Conservation (phyloP, 441 rosid species). For the Flueggea neowawraea region DNA sequence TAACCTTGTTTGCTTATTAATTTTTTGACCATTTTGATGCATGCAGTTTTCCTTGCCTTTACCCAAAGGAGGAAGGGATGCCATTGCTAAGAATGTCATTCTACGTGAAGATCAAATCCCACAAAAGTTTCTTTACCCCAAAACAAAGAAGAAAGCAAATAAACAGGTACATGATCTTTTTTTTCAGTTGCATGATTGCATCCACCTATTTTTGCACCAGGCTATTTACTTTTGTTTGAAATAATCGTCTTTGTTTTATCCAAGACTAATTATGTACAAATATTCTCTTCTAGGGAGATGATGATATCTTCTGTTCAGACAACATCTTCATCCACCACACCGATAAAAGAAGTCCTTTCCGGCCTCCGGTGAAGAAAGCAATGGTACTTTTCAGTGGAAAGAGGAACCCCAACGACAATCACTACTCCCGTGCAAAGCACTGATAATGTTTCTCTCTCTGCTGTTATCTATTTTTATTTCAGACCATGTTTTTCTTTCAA, state of each 20-base stretch:
- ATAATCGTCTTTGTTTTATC: not conserved
- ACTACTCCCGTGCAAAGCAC: constrained; percentile 67
- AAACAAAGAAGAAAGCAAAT: constrained; percentile 68
- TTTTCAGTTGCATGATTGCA: not conserved
- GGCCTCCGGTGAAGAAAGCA: constrained; percentile 86
- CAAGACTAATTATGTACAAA: not conserved
- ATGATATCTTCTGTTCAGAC: constrained; percentile 46
- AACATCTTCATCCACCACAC: constrained; percentile 60
- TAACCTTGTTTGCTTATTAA: not conserved
- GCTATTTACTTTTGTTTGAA: not conserved
- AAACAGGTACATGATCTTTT: constrained; percentile 47
- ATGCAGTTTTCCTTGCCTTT: constrained; percentile 78
- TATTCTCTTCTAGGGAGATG: constrained; percentile 42
- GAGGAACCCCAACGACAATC: constrained; percentile 97
- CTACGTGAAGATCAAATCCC: constrained; percentile 96
- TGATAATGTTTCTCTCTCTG: constrained; percentile 18
- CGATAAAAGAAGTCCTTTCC: constrained; percentile 59
- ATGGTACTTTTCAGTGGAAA: constrained; percentile 76
- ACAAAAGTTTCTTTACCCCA: constrained; percentile 74
- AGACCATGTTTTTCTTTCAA: too few species aligned
- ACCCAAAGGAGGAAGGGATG: constrained; percentile 93
- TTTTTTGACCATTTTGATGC: not conserved
- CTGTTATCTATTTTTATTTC: too few species aligned
- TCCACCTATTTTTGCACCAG: too few species aligned
- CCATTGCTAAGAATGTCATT: constrained; percentile 69